Evolutionary conservation across 2,329 filamentous ascomycete genomes (phyloP), one percentile per base, ranked within the genome.

Genomic region (Chalaropsis thielavioides): DNA sequence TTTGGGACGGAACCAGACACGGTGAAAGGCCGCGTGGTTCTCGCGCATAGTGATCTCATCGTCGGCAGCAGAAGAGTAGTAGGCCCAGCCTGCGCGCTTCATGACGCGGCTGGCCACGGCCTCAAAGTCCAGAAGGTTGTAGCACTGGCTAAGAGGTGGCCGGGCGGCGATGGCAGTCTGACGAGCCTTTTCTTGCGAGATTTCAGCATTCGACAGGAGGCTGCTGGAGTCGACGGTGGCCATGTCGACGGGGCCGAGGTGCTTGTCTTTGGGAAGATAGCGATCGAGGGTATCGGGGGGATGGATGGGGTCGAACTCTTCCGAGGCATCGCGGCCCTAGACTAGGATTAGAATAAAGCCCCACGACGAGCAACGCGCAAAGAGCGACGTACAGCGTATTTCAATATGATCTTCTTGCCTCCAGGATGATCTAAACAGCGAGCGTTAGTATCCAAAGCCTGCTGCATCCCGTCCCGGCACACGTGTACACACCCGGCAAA

Each of bases 11-110:
- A 99, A 97, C 92, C 94, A 85, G 76, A 96, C 95, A 74, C 95
- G 92, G 78, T 99, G 94, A 78, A 91, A 99, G 58, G 94, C 94
- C 58, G 83, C 84, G 77, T 96, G 92, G 77, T 99, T 99, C 76
- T 97, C 92, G 69, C 92, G 85, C 80, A 97, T 80, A 0, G 94
- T 96, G 88, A 78, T 77, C 69, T 78, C 76, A 65, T 78, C 76
- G 38, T 78, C 76, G 0, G 92, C 90, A 65, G 90, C 92, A 72
- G 89, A 94, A 0, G 90, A 96, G 75, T 99, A 99, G 78, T 99
- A 99, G 31, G 89, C 94, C 94, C 94, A 99, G 0, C 92, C 92
- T 1, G 87, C 88, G 78, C 89, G 95, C 82, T 95, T 96, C 92
- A 97, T 96, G 65, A 95, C 84, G 46, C 84, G 80, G 71, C 87